Conservation (phyloP, 1,284 basidiomycete genomes). For the Sporisorium sorghi region DNA sequence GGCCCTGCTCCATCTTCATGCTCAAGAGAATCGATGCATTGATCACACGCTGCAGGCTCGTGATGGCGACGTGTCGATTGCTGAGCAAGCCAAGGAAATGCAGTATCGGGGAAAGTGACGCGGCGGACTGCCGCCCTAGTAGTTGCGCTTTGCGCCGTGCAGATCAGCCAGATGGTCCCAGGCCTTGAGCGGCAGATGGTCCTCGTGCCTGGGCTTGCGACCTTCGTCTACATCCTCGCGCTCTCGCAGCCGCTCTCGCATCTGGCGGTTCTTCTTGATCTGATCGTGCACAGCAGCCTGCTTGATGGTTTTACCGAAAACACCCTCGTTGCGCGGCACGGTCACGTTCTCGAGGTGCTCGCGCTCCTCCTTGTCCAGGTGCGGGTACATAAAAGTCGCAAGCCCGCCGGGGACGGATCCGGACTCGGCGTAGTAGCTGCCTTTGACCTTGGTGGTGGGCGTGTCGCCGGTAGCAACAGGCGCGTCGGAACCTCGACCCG, state of each 20-base stretch:
- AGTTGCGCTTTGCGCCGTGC: conserved; percentile 18
- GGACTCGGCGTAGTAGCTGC: conserved; percentile 22
- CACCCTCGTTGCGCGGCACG: conserved; percentile 9
- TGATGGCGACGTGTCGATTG: neutral
- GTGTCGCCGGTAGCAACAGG: conserved; percentile 12
- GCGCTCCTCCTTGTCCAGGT: conserved; percentile 15
- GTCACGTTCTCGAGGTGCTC: conserved; percentile 24
- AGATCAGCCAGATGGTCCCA: conserved; percentile 18
- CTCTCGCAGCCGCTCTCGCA: conserved; percentile 11
- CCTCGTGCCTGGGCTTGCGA: conserved; percentile 1
- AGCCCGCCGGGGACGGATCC: conserved; percentile 11
- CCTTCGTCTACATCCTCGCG: conserved; percentile 2
- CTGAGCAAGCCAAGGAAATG: too few relatives aligned
- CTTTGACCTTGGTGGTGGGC: neutral
- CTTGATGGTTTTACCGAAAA: conserved; percentile 36
- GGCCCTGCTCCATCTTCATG: neutral
- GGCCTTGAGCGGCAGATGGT: conserved; percentile 1
- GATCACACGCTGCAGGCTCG: too few relatives aligned
- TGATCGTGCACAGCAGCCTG: conserved; percentile 28
- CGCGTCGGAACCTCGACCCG: conserved; percentile 15
- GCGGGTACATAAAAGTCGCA: conserved; percentile 9
- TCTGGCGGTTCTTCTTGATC: conserved; percentile 16
- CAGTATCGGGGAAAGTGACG: too few relatives aligned
- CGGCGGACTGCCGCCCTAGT: neutral
- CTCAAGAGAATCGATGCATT: too few relatives aligned